These are phyloP conservation scores for Saccharomyces hybrid DNA, from an alignment of 1,139 yeast genomes.

Conservation along the genomic window DNA sequence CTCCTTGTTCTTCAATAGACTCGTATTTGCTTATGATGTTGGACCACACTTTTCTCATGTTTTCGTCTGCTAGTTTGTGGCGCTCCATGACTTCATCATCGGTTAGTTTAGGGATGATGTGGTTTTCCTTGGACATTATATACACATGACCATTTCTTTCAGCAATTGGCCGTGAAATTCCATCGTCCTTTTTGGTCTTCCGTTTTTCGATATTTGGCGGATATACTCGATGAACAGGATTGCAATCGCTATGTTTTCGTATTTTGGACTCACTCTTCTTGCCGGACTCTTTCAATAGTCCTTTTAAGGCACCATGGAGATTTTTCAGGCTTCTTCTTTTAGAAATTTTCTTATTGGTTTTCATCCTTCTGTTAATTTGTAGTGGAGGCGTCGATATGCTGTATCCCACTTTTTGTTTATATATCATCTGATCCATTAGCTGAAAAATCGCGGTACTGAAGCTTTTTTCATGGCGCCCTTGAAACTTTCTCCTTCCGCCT, in stretches of 20 bases:
- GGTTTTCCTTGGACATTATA: constrained; percentile 29
- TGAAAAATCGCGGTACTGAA: not conserved
- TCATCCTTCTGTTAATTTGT: not conserved
- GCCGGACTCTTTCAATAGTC: constrained; percentile 12
- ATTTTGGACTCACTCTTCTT: not conserved
- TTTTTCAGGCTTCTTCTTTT: constrained; percentile 12
- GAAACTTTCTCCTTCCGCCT: not conserved
- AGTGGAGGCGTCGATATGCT: not conserved
- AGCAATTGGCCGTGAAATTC: not conserved
- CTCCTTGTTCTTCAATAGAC: constrained; percentile 50
- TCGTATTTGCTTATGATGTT: constrained; percentile 49
- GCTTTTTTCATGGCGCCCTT: not conserved
- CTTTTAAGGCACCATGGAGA: constrained; percentile 22
- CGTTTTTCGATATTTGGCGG: not conserved
- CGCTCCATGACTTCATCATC: constrained; percentile 30
- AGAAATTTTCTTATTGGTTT: constrained; percentile 35
- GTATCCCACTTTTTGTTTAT: not conserved
- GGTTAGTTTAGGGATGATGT: constrained; percentile 27
- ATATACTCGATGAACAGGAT: not conserved
- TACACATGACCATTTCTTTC: constrained; percentile 19
- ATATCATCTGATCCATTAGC: not conserved
- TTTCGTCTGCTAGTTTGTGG: constrained; percentile 34
- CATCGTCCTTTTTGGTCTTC: not conserved
- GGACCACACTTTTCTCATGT: constrained; percentile 40
- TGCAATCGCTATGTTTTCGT: not conserved